Conservation (phyloP, 2,329 filamentous ascomycete genomes). For the Trichoderma sp. region DNA sequence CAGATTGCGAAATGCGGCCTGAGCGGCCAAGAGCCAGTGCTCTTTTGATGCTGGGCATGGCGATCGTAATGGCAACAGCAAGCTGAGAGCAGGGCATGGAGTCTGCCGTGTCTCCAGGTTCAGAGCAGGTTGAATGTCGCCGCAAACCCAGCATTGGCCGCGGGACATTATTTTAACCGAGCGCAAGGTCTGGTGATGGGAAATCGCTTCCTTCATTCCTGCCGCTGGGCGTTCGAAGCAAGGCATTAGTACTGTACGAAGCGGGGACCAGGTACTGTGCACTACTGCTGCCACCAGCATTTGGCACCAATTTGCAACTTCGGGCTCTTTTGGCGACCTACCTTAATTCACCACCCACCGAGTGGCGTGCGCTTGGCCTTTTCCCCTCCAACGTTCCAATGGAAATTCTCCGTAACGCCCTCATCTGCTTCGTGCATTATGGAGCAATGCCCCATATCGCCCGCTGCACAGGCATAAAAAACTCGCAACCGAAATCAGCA, state of each 20-base stretch:
- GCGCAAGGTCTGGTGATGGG: slow-evolving; percentile 19
- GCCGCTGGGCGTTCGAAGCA: slow-evolving; percentile 4
- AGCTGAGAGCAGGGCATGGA: slow-evolving; percentile 6
- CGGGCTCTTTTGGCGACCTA: background rate
- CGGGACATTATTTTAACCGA: slow-evolving; percentile 26
- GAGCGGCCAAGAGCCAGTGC: background rate
- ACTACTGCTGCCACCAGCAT: too few species aligned
- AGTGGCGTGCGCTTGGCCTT: slow-evolving; percentile 16
- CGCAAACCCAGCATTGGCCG: slow-evolving; percentile 9
- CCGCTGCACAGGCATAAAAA: slow-evolving; percentile 1
- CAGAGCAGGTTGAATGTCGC: slow-evolving; percentile 21
- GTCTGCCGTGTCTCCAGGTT: slow-evolving; percentile 6
- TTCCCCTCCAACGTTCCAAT: slow-evolving; percentile 13
- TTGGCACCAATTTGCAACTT: background rate
- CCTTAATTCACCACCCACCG: slow-evolving; percentile 15
- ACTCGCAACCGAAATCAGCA: slow-evolving; percentile 3
- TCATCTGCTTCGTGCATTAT: background rate
- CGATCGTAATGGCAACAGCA: slow-evolving; percentile 8
- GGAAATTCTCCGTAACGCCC: slow-evolving; percentile 24
- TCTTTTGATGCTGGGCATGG: background rate
- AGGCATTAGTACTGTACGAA: background rate
- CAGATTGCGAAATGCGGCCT: slow-evolving; percentile 3
- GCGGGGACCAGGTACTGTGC: slow-evolving; percentile 1
- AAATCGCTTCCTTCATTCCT: slow-evolving; percentile 13
- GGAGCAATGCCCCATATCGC: slow-evolving; percentile 3